These are phyloP conservation scores for Suillus variegatus DNA, from an alignment of 768 basidiomycete genomes.

Conservation along the genomic window DNA sequence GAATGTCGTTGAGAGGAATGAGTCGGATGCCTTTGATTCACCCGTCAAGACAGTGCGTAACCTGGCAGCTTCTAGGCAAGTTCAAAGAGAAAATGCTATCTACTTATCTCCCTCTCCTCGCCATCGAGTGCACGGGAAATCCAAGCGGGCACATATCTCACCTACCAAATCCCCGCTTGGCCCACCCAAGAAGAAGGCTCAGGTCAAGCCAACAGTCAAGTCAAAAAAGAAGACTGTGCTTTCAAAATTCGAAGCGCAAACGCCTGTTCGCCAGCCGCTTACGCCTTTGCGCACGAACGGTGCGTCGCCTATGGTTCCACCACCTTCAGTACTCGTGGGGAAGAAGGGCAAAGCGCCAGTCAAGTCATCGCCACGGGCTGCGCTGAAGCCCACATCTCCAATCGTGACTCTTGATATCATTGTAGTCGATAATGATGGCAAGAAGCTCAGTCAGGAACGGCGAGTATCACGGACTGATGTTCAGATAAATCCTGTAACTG, in stretches of 20 bases:
- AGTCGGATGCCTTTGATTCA: conserved; percentile 11
- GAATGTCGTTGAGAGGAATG: conserved; percentile 36
- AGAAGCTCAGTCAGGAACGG: conserved; percentile 58
- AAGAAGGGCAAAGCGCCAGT: conserved; percentile 21
- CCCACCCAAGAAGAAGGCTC: conserved; percentile 33
- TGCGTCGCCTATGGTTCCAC: conserved; percentile 37
- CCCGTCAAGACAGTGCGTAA: conserved; percentile 4
- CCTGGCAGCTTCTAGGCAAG: not conserved
- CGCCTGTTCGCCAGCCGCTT: conserved; percentile 40
- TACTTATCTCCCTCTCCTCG: conserved; percentile 24
- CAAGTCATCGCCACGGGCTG: conserved; percentile 21
- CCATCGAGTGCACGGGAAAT: conserved; percentile 13
- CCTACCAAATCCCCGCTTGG: conserved; percentile 19
- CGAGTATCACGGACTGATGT: conserved; percentile 53
- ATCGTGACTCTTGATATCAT: conserved; percentile 68
- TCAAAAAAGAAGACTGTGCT: conserved; percentile 17
- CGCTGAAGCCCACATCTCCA: conserved; percentile 44
- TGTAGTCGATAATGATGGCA: conserved; percentile 62
- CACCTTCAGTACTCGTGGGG: conserved; percentile 22
- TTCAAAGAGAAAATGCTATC: conserved; percentile 26
- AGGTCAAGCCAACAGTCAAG: conserved; percentile 17
- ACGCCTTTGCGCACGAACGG: conserved; percentile 32
- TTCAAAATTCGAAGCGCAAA: conserved; percentile 17
- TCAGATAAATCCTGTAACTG: conserved; percentile 33
- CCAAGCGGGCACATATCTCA: conserved; percentile 17